Conservation (phyloP, 2,329 filamentous ascomycete species). For the Fusarium zealandicum region DNA sequence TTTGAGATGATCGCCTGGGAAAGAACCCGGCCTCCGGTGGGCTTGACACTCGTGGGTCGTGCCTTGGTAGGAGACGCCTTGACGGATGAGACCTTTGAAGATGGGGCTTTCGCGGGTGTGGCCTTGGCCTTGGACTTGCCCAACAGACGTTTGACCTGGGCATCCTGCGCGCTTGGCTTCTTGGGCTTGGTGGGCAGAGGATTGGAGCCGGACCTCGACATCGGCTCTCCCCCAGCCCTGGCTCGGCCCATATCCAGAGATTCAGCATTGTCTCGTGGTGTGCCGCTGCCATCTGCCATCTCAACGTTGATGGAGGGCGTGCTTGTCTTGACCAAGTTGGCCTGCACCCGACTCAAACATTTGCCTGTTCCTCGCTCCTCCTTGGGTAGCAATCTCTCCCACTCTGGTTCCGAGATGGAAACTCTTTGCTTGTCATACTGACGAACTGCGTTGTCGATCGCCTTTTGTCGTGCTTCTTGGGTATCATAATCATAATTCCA, state of each 20-base stretch:
- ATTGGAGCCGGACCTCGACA: conserved; percentile 60
- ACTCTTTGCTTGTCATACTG: conserved; percentile 67
- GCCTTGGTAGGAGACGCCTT: conserved; percentile 53
- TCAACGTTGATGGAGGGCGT: conserved; percentile 59
- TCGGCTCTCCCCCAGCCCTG: conserved; percentile 50
- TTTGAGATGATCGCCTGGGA: conserved; percentile 65
- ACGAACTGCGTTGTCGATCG: conserved; percentile 67
- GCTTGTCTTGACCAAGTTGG: conserved; percentile 61
- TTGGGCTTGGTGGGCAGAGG: conserved; percentile 61
- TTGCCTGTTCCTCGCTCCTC: conserved; percentile 66
- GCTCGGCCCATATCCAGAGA: conserved; percentile 42
- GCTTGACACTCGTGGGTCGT: conserved; percentile 42
- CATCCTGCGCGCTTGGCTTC: conserved; percentile 61
- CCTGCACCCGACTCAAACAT: conserved; percentile 67
- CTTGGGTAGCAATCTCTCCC: conserved; percentile 66
- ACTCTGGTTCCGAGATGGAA: conserved; percentile 62
- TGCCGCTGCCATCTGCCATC: conserved; percentile 57
- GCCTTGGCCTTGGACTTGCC: conserved; percentile 47
- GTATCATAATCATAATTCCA: conserved; percentile 66
- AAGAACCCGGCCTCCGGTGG: conserved; percentile 55
- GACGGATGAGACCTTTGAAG: conserved; percentile 40
- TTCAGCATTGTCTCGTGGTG: conserved; percentile 49
- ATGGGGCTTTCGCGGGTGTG: conserved; percentile 28
- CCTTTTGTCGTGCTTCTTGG: conserved; percentile 62
- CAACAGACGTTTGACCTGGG: conserved; percentile 63